Percentiles rank a stretch among this genome's conserved stretches.
Conservation (phyloP, 805 yeast species). For the Candida loeiensis region DNA sequence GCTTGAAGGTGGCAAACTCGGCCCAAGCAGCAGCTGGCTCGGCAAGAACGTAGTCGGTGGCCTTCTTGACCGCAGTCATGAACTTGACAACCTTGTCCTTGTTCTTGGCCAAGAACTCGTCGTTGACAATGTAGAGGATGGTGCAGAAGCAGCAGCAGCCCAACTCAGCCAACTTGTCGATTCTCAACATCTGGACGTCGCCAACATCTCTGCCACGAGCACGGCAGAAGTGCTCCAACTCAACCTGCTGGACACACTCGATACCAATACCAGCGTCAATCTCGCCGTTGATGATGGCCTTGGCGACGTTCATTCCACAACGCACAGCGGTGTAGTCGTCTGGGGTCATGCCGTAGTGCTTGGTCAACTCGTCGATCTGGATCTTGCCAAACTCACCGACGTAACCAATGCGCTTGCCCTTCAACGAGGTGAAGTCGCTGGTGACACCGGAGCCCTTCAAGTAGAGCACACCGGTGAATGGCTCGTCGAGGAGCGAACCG, state of each 20-base stretch:
- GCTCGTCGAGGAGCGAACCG: slow-evolving; percentile 54
- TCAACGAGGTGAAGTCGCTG: slow-evolving; percentile 47
- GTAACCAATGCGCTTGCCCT: slow-evolving; percentile 53
- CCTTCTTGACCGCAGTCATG: slow-evolving; percentile 47
- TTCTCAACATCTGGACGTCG: slow-evolving; percentile 55
- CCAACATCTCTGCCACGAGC: slow-evolving; percentile 39
- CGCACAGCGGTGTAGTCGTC: slow-evolving; percentile 54
- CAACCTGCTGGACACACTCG: slow-evolving; percentile 58
- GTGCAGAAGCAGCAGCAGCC: slow-evolving; percentile 62
- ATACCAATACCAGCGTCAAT: slow-evolving; percentile 59
- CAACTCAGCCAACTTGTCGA: slow-evolving; percentile 51
- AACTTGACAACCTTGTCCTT: slow-evolving; percentile 45
- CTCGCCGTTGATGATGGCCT: slow-evolving; percentile 50
- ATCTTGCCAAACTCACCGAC: slow-evolving; percentile 61
- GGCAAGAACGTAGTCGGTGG: slow-evolving; percentile 46
- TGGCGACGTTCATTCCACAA: slow-evolving; percentile 60
- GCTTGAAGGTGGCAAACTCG: slow-evolving; percentile 46
- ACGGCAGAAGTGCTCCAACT: slow-evolving; percentile 48
- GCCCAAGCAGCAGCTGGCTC: slow-evolving; percentile 46
- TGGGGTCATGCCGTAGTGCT: slow-evolving; percentile 54
- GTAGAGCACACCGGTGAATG: slow-evolving; percentile 54
- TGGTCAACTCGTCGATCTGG: slow-evolving; percentile 53
- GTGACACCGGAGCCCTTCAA: slow-evolving; percentile 50
- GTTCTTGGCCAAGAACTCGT: slow-evolving; percentile 43
- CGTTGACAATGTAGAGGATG: slow-evolving; percentile 51